Percentiles rank a stretch among this genome's conserved stretches.
phyloP scores from a whole-genome alignment of 2,329 filamentous ascomycete species.

The Clarireedia paspali region DNA sequence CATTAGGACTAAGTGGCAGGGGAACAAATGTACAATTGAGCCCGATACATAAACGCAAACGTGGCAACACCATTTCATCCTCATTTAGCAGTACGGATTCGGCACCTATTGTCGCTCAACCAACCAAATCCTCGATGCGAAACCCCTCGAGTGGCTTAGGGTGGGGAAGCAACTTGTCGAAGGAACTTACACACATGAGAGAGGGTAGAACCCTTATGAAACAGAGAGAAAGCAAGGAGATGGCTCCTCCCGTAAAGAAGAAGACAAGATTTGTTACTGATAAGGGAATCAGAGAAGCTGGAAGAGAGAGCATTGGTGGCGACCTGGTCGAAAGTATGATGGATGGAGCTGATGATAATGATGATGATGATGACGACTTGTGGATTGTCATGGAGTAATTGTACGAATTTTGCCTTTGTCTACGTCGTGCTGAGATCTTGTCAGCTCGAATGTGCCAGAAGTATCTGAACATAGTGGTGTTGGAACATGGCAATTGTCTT shows the following conservation, averaged over 20 bases:
- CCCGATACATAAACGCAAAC: slow-evolving; percentile 51
- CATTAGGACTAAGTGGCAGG: slow-evolving; percentile 37
- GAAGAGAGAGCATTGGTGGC: slow-evolving; percentile 62
- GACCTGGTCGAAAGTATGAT: slow-evolving; percentile 29
- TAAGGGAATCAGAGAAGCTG: slow-evolving; percentile 70
- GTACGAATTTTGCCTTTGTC: background rate
- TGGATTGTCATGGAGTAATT: slow-evolving; percentile 26
- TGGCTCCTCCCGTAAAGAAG: slow-evolving; percentile 41
- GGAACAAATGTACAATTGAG: slow-evolving; percentile 44
- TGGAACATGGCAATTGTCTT: too few species aligned
- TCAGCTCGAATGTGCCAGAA: too few species aligned
- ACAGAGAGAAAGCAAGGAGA: too few species aligned
- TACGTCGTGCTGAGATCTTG: too few species aligned
- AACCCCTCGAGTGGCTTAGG: slow-evolving; percentile 28
- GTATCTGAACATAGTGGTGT: background rate
- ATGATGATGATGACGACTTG: slow-evolving; percentile 24
- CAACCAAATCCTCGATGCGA: background rate
- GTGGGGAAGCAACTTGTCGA: slow-evolving; percentile 48
- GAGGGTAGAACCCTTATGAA: slow-evolving; percentile 44
- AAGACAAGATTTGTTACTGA: slow-evolving; percentile 76
- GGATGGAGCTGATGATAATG: too few species aligned
- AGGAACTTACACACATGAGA: slow-evolving; percentile 55
- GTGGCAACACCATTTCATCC: slow-evolving; percentile 30
- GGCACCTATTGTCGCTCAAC: background rate
- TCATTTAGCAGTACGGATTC: slow-evolving; percentile 23